These are phyloP conservation scores for Fusarium begoniae DNA, from an alignment of 2,329 filamentous ascomycete species.

Conservation along the genomic window DNA sequence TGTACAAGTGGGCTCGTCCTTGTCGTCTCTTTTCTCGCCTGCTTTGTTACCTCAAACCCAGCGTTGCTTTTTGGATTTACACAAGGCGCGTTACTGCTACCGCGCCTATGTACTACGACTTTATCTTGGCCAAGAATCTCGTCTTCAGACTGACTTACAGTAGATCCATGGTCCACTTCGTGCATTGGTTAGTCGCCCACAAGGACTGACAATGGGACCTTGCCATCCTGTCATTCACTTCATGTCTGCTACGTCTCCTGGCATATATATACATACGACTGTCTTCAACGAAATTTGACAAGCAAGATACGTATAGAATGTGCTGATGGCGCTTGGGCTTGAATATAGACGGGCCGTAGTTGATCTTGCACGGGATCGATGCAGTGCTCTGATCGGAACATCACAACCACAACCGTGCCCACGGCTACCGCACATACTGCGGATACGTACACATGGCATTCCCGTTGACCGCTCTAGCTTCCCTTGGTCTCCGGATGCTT, in stretches of 20 bases:
- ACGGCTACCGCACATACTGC: constrained; percentile 21
- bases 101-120: constrained; percentile 4
- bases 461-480: constrained; percentile 42
- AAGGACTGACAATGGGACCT: constrained; percentile 16
- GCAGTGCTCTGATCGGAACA: constrained; percentile 27
- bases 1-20: constrained; percentile 1
- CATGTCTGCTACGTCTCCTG: constrained; percentile 30
- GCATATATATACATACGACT: constrained; percentile 14
- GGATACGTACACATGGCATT: constrained; percentile 33
- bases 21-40: constrained; percentile 43
- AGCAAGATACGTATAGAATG: constrained; percentile 16
- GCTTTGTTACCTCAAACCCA: constrained; percentile 24
- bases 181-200: constrained; percentile 31
- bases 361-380: constrained; percentile 34
- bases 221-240: constrained; percentile 24
- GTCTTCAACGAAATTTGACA: constrained; percentile 18
- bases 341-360: constrained; percentile 25
- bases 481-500: constrained; percentile 37
- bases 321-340: constrained; percentile 32
- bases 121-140: constrained; percentile 5
- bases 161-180: constrained; percentile 34
- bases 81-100: constrained; percentile 31
- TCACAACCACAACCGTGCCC: constrained; percentile 22
- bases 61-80: constrained; percentile 40
- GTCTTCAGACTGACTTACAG: constrained; percentile 28